A percentile compares a stretch with the other conserved stretches of the same genome.
Conservation (phyloP, 2,329 filamentous ascomycete genomes). For the Tolypocladium tropicale region DNA sequence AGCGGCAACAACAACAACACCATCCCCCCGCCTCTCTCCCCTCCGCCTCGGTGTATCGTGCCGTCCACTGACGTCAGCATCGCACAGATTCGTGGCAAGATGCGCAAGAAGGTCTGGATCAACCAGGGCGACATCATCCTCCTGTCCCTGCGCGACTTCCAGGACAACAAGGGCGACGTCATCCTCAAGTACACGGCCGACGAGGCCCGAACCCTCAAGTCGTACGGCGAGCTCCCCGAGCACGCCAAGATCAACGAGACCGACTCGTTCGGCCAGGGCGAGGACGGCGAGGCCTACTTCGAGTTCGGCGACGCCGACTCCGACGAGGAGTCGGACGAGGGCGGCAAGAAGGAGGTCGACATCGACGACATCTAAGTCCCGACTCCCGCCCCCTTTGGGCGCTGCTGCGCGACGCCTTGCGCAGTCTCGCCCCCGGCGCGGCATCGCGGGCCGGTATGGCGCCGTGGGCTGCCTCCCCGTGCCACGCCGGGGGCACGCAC, state of each 20-base stretch:
- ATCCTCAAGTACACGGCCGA: conserved; percentile 95
- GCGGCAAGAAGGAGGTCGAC: conserved; percentile 68
- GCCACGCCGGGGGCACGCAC: conserved; percentile 21
- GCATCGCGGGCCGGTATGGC: background rate
- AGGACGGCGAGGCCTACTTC: conserved; percentile 93
- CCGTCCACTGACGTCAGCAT: background rate
- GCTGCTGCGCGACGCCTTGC: background rate
- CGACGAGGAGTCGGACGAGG: conserved; percentile 42
- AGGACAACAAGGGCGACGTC: conserved; percentile 93
- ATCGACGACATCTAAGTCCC: conserved; percentile 84
- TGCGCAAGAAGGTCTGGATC: conserved; percentile 99
- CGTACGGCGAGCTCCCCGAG: conserved; percentile 94
- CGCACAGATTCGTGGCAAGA: conserved; percentile 68
- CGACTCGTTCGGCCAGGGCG: conserved; percentile 84
- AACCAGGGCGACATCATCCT: conserved; percentile 95
- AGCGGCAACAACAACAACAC: no score
- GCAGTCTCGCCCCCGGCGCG: background rate
- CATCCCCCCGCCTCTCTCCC: no score
- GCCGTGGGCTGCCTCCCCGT: background rate
- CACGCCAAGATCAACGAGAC: conserved; percentile 99
- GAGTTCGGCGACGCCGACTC: conserved; percentile 94
- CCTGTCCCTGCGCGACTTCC: conserved; percentile 80
- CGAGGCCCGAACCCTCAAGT: conserved; percentile 89
- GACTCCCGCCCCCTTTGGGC: no score
- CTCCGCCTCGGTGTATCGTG: background rate